Base-by-base conservation (phyloP, 2,329 filamentous ascomycete genomes). In the Epichloe festucae region DNA sequence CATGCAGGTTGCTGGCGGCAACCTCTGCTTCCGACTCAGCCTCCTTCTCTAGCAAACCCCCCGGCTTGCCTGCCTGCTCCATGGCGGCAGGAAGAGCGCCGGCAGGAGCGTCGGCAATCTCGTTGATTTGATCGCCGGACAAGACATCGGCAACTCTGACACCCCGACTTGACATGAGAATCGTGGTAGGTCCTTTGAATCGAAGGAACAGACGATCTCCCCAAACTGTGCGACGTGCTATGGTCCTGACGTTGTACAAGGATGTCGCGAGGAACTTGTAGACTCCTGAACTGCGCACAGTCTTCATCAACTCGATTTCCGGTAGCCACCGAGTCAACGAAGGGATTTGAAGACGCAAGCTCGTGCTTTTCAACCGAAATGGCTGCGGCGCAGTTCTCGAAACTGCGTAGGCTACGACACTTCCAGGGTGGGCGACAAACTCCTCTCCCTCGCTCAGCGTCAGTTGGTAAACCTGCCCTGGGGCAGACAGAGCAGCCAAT, bases 201-300 rank as follows among this genome's bases (percentile, higher is more conserved):
- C 87, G 86, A 35, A 98, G 73, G 68, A 97, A 97, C 27, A 97
- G 74, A 69, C 91, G 73, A 65, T 98, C 93, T 21, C 93, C 93
- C 88, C 89, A 97, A 52, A 98, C 86, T 1, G 87, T 87, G 61
- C 87, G 79, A 54, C 90, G 78, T 42, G 84, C 75, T 70, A 84
- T 83, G 0, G 89, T 95, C 54, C 89, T 81, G 19, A 94, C 58
- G 39, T 72, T 78, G 67, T 86, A 87, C 7, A 85, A 67, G 34
- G 81, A 62, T n/a, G 76, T 75, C 42, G 82, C 77, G 1, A 89
- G 57, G 8, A 78, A 72, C 62, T 84, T 86, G 81, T 89, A 97
- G 3, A 80, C 78, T 14, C 77, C 71, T 3, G 87, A 87, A 55
- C 82, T 76, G 52, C 82, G 79, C 73, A 95, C 80, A 3, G 79